Conservation (phyloP, 176 grass and related monocot genomes). For the Microstegium vimineum region DNA sequence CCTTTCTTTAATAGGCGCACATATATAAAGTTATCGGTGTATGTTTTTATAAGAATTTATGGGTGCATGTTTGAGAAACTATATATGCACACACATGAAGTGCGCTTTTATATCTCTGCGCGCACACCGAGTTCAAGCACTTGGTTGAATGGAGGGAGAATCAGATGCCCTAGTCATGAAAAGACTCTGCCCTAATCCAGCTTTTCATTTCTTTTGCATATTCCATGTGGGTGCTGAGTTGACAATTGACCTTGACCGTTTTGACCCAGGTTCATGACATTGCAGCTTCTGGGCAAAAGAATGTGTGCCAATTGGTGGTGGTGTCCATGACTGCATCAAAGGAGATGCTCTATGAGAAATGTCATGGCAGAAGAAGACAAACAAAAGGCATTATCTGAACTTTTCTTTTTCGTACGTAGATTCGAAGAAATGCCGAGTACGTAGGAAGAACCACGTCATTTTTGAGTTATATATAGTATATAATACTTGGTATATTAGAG, state of each 20-base stretch:
- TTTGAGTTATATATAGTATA: background rate
- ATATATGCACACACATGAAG: background rate
- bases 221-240: conserved; percentile 36
- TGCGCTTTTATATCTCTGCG: background rate
- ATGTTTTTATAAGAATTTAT: background rate
- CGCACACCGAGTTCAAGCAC: conserved; percentile 23
- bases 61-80: background rate
- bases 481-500: no score
- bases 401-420: background rate
- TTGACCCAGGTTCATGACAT: conserved; percentile 35
- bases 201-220: conserved; percentile 39
- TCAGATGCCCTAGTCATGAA: conserved; percentile 50
- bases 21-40: background rate
- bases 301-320: conserved; percentile 3
- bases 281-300: background rate
- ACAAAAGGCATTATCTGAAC: background rate
- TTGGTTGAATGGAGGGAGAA: conserved; percentile 42
- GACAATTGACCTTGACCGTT: conserved; percentile 44
- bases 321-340: background rate
- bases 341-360: conserved; percentile 19
- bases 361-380: conserved; percentile 13
- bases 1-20: background rate
- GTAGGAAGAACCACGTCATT: background rate
- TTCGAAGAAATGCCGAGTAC: background rate
- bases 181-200: conserved; percentile 45